Conservation (phyloP, 352 stramenopile species). For the Phytophthora brassicae region DNA sequence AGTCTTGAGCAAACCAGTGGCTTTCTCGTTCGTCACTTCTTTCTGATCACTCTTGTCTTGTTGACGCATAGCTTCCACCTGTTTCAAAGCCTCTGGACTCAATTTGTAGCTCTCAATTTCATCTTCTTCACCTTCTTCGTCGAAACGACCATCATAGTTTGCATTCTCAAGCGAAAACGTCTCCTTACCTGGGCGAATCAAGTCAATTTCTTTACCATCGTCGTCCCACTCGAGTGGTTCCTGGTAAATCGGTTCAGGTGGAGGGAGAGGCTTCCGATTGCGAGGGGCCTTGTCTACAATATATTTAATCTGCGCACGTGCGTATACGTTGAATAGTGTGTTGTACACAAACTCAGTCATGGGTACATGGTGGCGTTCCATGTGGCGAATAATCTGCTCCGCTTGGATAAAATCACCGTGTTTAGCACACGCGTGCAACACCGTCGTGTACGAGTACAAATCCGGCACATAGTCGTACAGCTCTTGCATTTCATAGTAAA, state of each 20-base stretch:
- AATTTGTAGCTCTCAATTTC: slow-evolving; percentile 49
- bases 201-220: slow-evolving; percentile 66
- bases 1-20: slow-evolving; percentile 23
- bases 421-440: slow-evolving; percentile 77
- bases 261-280: slow-evolving; percentile 41
- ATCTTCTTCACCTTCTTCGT: slow-evolving; percentile 58
- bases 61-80: slow-evolving; percentile 38
- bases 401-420: slow-evolving; percentile 74
- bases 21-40: slow-evolving; percentile 40
- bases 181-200: slow-evolving; percentile 70
- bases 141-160: slow-evolving; percentile 66
- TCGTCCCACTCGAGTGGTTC: slow-evolving; percentile 75
- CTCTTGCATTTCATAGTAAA: slow-evolving; percentile 88
- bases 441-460: slow-evolving; percentile 76
- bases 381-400: slow-evolving; percentile 74
- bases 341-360: slow-evolving; percentile 71
- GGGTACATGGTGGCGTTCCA: slow-evolving; percentile 68
- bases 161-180: slow-evolving; percentile 58
- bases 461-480: slow-evolving; percentile 83
- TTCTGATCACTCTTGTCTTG: slow-evolving; percentile 37
- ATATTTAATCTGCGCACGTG: slow-evolving; percentile 65
- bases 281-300: slow-evolving; percentile 69
- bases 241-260: slow-evolving; percentile 62
- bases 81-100: slow-evolving; percentile 37
- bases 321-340: slow-evolving; percentile 81